Conservation (phyloP, 306 rosid genomes). For the Citrullus mucosospermus region DNA sequence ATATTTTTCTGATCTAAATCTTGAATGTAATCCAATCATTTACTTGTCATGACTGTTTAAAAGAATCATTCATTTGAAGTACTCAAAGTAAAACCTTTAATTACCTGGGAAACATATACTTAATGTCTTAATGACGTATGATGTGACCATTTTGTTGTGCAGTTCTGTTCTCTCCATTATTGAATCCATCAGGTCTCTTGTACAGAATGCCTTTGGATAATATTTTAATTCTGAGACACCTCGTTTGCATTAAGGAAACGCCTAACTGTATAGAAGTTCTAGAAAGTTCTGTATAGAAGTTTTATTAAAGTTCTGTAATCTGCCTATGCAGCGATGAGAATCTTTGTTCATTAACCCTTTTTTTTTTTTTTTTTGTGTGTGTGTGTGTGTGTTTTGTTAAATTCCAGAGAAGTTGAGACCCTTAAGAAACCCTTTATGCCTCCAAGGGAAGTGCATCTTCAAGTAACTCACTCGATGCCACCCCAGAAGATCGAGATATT, state of each 20-base stretch:
- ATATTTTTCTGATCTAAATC: neutral
- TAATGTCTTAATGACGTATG: neutral
- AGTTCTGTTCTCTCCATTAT: neutral
- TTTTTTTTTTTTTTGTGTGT: neutral
- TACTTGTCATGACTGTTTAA: neutral
- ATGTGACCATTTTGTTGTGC: neutral
- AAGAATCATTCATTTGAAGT: neutral
- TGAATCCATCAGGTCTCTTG: neutral
- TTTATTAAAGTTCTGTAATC: too few relatives aligned
- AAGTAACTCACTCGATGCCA: constrained; percentile 83
- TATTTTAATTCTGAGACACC: neutral
- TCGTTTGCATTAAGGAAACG: neutral
- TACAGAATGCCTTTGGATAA: neutral
- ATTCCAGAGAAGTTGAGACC: constrained; percentile 56
- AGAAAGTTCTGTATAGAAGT: too few relatives aligned
- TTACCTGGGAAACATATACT: neutral
- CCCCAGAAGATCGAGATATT: constrained; percentile 79
- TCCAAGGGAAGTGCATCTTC: constrained; percentile 77
- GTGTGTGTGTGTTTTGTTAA: neutral
- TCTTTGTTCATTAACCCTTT: neutral
- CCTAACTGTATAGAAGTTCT: neutral
- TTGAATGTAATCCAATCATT: neutral
- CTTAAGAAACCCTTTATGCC: constrained; percentile 61
- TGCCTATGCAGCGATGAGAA: neutral
- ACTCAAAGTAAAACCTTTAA: neutral